A percentile compares a stretch with the other conserved stretches of the same genome.
These are phyloP conservation scores for Syzygium syzygioides DNA, from an alignment of 441 rosid genomes.

Conservation along the genomic window DNA sequence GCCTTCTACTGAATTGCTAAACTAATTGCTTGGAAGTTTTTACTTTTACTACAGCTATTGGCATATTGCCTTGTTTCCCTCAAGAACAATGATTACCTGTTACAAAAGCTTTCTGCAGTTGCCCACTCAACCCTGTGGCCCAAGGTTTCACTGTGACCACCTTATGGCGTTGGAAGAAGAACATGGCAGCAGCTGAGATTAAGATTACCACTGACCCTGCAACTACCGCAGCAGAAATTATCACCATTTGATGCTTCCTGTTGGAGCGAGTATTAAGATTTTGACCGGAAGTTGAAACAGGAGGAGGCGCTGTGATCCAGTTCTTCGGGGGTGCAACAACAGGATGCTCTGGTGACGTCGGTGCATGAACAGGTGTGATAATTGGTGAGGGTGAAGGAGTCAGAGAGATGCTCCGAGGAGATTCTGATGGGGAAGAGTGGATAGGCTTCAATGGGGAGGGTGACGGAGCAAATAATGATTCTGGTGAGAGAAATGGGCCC, in stretches of 20 bases:
- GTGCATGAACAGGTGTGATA: slow-evolving; percentile 6
- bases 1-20: neutral
- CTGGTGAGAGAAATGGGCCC: neutral
- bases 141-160: slow-evolving; percentile 81
- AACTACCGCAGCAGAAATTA: slow-evolving; percentile 26
- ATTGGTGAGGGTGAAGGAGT: slow-evolving; percentile 29
- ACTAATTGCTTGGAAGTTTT: neutral
- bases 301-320: slow-evolving; percentile 10
- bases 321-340: neutral
- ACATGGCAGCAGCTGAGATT: slow-evolving; percentile 24
- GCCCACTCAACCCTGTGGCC: slow-evolving; percentile 82
- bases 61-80: neutral
- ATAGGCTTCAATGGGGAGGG: slow-evolving; percentile 22
- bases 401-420: slow-evolving; percentile 18
- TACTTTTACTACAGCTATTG: neutral
- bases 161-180: slow-evolving; percentile 45
- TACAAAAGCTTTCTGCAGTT: slow-evolving; percentile 77
- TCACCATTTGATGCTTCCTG: slow-evolving; percentile 18
- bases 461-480: slow-evolving; percentile 14
- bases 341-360: slow-evolving; percentile 16
- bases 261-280: slow-evolving; percentile 10
- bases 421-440: slow-evolving; percentile 23
- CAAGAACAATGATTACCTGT: slow-evolving; percentile 43
- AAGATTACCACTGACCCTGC: slow-evolving; percentile 48
- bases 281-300: slow-evolving; percentile 29